Conservation (phyloP, 2,329 filamentous ascomycete genomes). For the Elsinoe arachidis region DNA sequence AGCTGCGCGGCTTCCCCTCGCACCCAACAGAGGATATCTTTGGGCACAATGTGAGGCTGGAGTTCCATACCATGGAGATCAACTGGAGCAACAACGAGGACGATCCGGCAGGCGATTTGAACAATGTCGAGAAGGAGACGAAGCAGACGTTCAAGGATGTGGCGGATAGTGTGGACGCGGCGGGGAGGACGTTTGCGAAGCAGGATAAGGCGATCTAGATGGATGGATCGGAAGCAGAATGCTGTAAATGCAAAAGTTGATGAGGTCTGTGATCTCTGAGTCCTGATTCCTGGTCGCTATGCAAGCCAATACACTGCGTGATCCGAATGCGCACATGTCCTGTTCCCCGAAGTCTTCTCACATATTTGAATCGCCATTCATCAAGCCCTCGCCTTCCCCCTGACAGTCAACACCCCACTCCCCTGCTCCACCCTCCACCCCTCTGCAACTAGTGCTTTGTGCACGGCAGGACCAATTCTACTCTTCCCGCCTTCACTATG, state of each 20-base stretch:
- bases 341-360: neutral
- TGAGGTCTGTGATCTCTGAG: neutral
- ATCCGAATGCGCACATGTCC: neutral
- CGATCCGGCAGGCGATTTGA: slow-evolving; percentile 26
- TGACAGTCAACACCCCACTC: slow-evolving; percentile 62
- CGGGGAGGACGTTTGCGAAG: slow-evolving; percentile 34
- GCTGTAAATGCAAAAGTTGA: neutral
- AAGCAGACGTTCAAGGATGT: slow-evolving; percentile 37
- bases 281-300: neutral
- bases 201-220: slow-evolving; percentile 29
- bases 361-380: neutral
- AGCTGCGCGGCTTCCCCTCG: slow-evolving; percentile 34
- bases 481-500: slow-evolving; percentile 72
- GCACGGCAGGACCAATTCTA: slow-evolving; percentile 71
- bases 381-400: slow-evolving; percentile 41
- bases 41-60: slow-evolving; percentile 31
- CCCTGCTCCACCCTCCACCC: slow-evolving; percentile 75
- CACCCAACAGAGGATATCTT: slow-evolving; percentile 33
- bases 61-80: slow-evolving; percentile 36
- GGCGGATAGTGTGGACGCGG: slow-evolving; percentile 34
- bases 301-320: neutral
- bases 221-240: too few species aligned
- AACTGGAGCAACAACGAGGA: slow-evolving; percentile 35
- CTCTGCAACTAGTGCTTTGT: slow-evolving; percentile 61
- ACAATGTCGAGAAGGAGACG: slow-evolving; percentile 31